Conservation (phyloP, 495 filamentous ascomycete genomes). For the Talaromyces wortmannii region DNA sequence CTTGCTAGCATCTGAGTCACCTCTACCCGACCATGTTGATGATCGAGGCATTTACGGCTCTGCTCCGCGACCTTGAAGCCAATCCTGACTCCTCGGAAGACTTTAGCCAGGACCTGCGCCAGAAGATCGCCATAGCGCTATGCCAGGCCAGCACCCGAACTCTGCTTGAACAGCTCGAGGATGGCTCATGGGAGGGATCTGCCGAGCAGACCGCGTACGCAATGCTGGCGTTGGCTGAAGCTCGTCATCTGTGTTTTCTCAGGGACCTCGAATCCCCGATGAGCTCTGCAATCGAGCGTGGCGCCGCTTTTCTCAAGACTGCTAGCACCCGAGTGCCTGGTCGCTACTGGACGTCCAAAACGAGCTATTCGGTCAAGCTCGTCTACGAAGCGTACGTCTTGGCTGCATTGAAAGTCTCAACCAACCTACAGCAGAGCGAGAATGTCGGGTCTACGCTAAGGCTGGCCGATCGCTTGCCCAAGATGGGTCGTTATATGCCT, state of each 20-base stretch:
- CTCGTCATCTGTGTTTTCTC: background rate
- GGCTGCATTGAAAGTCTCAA: background rate
- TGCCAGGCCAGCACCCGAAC: no score
- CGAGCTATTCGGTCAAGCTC: background rate
- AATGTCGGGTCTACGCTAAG: background rate
- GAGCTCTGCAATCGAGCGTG: background rate
- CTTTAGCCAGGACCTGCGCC: no score
- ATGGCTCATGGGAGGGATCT: background rate
- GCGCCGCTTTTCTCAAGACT: background rate
- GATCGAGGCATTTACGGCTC: background rate
- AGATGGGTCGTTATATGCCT: slow-evolving; percentile 3
- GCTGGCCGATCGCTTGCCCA: no score
- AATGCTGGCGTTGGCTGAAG: background rate
- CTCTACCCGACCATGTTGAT: background rate
- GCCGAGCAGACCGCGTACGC: slow-evolving; percentile 12
- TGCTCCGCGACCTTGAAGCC: no score
- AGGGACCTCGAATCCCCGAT: background rate
- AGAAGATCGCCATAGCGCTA: no score
- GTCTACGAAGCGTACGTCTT: background rate
- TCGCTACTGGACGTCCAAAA: background rate
- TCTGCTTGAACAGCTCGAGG: background rate
- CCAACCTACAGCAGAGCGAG: background rate
- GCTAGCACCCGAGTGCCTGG: background rate
- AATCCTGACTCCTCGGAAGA: no score
- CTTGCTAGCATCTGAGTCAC: background rate